Evolutionary conservation across 495 filamentous ascomycete genomes (phyloP).

Genomic region (Penicillium pancosmium): DNA sequence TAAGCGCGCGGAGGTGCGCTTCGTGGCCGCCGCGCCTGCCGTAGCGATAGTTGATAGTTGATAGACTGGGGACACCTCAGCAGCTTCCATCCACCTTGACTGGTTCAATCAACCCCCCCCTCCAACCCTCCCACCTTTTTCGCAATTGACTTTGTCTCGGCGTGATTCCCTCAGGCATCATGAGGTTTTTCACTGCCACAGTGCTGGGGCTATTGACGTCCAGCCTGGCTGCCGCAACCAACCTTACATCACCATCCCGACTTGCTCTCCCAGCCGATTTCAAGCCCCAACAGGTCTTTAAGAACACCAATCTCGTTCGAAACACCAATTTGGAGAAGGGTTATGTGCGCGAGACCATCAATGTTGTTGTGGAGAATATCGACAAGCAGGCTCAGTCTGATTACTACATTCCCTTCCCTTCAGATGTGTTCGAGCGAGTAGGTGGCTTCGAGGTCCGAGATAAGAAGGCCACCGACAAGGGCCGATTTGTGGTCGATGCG

Average conservation of each 20-base stretch:
- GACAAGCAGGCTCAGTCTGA: slow-evolving; percentile 74
- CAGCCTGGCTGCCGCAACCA: slow-evolving; percentile 41
- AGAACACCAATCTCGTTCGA: slow-evolving; percentile 88
- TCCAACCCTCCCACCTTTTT: slow-evolving; percentile 21
- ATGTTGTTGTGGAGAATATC: slow-evolving; percentile 91
- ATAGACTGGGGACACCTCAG: slow-evolving; percentile 51
- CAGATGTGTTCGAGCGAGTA: slow-evolving; percentile 69
- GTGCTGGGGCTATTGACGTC: slow-evolving; percentile 43
- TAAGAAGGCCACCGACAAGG: slow-evolving; percentile 73
- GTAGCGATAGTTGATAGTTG: slow-evolving; percentile 27
- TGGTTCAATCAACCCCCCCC: slow-evolving; percentile 19
- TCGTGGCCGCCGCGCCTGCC: slow-evolving; percentile 41
- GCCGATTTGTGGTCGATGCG: slow-evolving; percentile 66
- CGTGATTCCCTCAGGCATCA: slow-evolving; percentile 36
- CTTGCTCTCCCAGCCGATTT: slow-evolving; percentile 69
- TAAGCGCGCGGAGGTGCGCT: slow-evolving; percentile 37
- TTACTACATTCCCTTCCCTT: slow-evolving; percentile 86
- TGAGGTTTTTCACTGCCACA: slow-evolving; percentile 49
- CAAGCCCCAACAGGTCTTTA: slow-evolving; percentile 86
- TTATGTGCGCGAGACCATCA: slow-evolving; percentile 86
- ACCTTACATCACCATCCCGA: slow-evolving; percentile 31
- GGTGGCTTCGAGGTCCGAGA: slow-evolving; percentile 90
- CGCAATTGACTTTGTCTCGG: slow-evolving; percentile 32
- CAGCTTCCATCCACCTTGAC: slow-evolving; percentile 33
- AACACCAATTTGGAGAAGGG: slow-evolving; percentile 90